Evolutionary conservation across 2,329 filamentous ascomycete genomes (phyloP).

Genomic region (Paramyrothecium sp.): DNA sequence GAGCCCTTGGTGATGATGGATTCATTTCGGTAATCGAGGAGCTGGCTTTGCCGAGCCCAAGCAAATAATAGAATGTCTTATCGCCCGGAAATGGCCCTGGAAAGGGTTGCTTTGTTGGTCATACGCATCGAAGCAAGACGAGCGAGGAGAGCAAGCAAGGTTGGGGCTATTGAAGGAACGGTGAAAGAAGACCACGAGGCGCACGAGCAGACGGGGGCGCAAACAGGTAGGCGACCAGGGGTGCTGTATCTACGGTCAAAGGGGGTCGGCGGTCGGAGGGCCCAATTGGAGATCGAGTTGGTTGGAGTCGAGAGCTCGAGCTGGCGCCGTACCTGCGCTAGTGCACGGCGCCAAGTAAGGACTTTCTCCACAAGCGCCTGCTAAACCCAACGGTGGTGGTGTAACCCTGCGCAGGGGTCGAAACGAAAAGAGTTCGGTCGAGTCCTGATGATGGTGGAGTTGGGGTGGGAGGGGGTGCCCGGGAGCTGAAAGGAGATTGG

Average conservation of each 20-base stretch:
- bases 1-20: background rate
- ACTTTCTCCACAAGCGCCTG: slow-evolving; percentile 24
- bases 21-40: background rate
- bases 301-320: background rate
- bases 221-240: background rate
- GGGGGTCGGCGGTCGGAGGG: background rate
- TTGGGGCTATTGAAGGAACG: background rate
- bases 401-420: background rate
- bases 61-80: background rate
- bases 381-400: background rate
- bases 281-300: background rate
- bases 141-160: background rate
- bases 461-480: background rate
- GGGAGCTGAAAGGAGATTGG: background rate
- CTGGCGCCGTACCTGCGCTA: slow-evolving; percentile 1
- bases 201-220: background rate
- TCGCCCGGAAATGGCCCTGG: background rate
- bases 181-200: background rate
- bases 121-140: background rate
- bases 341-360: slow-evolving; percentile 2
- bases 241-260: background rate
- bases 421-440: background rate
- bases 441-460: background rate
- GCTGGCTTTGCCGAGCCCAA: background rate
- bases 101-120: background rate